phyloP scores from a whole-genome alignment of 805 yeast genomes.

The Zygotorulaspora danielsina region DNA sequence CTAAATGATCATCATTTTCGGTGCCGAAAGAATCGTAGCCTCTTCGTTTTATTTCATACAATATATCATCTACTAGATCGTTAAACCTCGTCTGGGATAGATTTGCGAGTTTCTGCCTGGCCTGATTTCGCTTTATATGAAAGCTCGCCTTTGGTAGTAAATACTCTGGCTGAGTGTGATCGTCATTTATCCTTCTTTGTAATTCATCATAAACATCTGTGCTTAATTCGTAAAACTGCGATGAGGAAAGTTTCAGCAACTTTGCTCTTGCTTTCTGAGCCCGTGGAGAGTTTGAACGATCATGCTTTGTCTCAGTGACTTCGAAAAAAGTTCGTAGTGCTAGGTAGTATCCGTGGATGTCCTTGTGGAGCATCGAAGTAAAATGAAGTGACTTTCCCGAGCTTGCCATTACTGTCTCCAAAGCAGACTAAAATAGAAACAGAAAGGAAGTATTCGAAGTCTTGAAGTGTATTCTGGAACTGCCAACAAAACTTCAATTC shows the following conservation, averaged over 20 bases:
- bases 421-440: not conserved
- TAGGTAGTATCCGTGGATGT: conserved; percentile 26
- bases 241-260: conserved; percentile 68
- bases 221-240: conserved; percentile 83
- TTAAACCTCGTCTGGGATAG: conserved; percentile 78
- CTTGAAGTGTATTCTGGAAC: no score
- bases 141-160: conserved; percentile 66
- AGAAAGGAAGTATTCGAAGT: no score
- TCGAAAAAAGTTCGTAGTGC: conserved; percentile 29
- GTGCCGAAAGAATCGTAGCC: conserved; percentile 42
- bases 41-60: conserved; percentile 80
- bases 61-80: conserved; percentile 85
- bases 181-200: conserved; percentile 66
- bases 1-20: conserved; percentile 13
- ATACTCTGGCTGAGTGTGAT: conserved; percentile 54
- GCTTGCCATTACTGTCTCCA: not conserved
- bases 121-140: conserved; percentile 94
- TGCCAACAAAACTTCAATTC: not conserved
- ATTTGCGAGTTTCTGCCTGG: conserved; percentile 83
- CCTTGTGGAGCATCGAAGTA: conserved; percentile 16
- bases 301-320: conserved; percentile 29
- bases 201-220: conserved; percentile 95
- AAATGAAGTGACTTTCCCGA: conserved; percentile 12
- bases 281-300: conserved; percentile 40
- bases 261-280: conserved; percentile 84